Evolutionary conservation across 2,329 filamentous ascomycete species (phyloP).

Genomic region (Epichloe scottii): DNA sequence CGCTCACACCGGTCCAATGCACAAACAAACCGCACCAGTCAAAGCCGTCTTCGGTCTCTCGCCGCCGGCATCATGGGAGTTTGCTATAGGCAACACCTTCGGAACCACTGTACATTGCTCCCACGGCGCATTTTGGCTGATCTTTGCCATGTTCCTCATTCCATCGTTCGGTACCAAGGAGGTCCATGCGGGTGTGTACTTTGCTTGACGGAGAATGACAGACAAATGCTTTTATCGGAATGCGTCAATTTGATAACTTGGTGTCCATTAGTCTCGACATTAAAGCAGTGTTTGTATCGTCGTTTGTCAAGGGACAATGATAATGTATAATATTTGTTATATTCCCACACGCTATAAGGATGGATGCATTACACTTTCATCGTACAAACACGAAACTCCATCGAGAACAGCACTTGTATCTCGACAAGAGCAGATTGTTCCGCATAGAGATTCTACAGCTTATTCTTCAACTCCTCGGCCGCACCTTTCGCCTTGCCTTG

Average conservation of each 20-base stretch:
- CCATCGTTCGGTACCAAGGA: conserved; percentile 36
- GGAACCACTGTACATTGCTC: conserved; percentile 25
- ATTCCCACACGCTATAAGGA: neutral
- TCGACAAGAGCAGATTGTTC: neutral
- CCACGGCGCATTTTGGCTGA: no score
- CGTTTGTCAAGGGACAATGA: neutral
- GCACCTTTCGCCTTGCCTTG: conserved; percentile 25
- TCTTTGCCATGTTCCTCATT: conserved; percentile 42
- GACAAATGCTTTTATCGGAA: no score
- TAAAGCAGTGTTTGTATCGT: no score
- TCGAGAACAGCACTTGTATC: neutral
- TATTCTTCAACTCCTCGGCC: conserved; percentile 23
- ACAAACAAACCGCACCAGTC: conserved; percentile 36
- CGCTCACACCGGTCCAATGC: no score
- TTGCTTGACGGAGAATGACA: no score
- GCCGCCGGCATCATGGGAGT: conserved; percentile 48
- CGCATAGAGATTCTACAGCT: neutral
- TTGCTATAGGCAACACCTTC: conserved; percentile 46
- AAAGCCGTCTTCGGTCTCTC: neutral
- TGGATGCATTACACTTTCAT: neutral
- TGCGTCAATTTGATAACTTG: no score
- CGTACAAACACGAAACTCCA: neutral
- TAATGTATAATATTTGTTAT: neutral
- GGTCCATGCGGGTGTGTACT: conserved; percentile 25
- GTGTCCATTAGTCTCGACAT: no score